Percentiles rank a stretch among this genome's conserved stretches.
Conservation (phyloP, 2,329 filamentous ascomycete species). For the Coniella lustricola region DNA sequence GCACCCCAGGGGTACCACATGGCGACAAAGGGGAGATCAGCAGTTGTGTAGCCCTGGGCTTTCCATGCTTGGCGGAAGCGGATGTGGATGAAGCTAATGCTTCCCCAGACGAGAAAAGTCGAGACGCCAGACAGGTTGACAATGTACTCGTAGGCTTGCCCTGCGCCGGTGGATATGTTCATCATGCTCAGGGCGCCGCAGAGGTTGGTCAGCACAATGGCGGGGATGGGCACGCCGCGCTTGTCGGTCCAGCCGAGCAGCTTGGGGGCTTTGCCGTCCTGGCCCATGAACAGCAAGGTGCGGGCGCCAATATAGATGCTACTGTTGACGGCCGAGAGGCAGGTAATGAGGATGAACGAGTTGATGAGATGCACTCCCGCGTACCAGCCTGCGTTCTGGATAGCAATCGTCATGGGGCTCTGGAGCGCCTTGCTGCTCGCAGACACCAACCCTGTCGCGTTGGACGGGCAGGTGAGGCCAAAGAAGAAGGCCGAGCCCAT, state of each 20-base stretch:
- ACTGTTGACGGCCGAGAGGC: conserved; percentile 64
- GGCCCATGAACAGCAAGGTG: conserved; percentile 69
- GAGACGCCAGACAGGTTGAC: conserved; percentile 64
- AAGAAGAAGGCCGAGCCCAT: conserved; percentile 70
- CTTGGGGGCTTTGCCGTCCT: conserved; percentile 62
- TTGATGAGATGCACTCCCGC: conserved; percentile 72
- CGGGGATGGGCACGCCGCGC: conserved; percentile 55
- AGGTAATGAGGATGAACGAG: conserved; percentile 67
- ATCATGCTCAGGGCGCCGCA: conserved; percentile 69
- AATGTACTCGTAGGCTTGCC: conserved; percentile 60
- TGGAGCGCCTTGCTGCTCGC: conserved; percentile 56
- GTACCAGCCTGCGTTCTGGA: conserved; percentile 67
- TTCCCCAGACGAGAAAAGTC: conserved; percentile 66
- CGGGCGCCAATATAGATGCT: conserved; percentile 73
- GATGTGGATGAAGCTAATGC: conserved; percentile 64
- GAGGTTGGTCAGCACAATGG: conserved; percentile 60
- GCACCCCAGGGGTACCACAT: conserved; percentile 50
- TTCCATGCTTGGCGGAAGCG: conserved; percentile 61
- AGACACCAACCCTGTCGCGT: conserved; percentile 56
- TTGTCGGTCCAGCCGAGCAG: conserved; percentile 62
- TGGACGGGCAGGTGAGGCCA: conserved; percentile 64
- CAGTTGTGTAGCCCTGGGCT: conserved; percentile 46
- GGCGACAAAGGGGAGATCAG: conserved; percentile 49
- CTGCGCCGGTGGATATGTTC: conserved; percentile 61
- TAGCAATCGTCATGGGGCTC: conserved; percentile 67